Percentiles rank a stretch among this genome's conserved stretches.
Conservation (phyloP, 805 yeast genomes). For the Wickerhamiella galacta region DNA sequence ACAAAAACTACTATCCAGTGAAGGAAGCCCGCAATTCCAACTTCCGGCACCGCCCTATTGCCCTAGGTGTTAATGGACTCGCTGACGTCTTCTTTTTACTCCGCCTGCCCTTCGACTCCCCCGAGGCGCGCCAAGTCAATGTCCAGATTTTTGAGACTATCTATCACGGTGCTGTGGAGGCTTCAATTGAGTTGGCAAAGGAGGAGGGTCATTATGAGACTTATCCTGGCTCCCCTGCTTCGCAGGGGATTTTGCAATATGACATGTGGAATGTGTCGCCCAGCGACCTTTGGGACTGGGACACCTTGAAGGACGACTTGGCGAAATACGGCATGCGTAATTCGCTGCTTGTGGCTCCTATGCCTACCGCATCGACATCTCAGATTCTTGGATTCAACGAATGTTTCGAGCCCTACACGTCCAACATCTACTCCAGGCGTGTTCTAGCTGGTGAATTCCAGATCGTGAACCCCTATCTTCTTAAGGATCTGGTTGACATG, state of each 20-base stretch:
- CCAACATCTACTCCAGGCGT: constrained; percentile 80
- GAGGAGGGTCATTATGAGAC: constrained; percentile 53
- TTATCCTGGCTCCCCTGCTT: constrained; percentile 77
- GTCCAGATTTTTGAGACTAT: constrained; percentile 85
- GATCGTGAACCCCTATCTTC: constrained; percentile 71
- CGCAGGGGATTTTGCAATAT: constrained; percentile 67
- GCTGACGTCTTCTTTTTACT: constrained; percentile 76
- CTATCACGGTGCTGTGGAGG: constrained; percentile 83
- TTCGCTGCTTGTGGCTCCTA: constrained; percentile 62
- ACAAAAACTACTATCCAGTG: constrained; percentile 72
- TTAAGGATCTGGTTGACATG: constrained; percentile 63
- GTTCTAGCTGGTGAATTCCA: constrained; percentile 90
- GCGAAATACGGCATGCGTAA: constrained; percentile 59
- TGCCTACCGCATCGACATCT: constrained; percentile 98
- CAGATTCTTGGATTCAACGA: constrained; percentile 88
- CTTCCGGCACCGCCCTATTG: constrained; percentile 76
- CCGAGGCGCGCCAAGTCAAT: constrained; percentile 59
- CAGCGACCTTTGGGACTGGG: constrained; percentile 80
- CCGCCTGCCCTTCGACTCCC: constrained; percentile 74
- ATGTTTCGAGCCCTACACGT: constrained; percentile 92
- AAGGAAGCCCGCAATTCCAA: constrained; percentile 61
- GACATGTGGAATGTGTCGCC: constrained; percentile 80
- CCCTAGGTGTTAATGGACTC: constrained; percentile 95
- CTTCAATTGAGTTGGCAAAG: constrained; percentile 66
- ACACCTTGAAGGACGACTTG: constrained; percentile 41